Percentiles rank a stretch among this genome's conserved stretches.
Evolutionary conservation across 768 basidiomycete genomes (phyloP).

Genomic region (Lentinula sp.): DNA sequence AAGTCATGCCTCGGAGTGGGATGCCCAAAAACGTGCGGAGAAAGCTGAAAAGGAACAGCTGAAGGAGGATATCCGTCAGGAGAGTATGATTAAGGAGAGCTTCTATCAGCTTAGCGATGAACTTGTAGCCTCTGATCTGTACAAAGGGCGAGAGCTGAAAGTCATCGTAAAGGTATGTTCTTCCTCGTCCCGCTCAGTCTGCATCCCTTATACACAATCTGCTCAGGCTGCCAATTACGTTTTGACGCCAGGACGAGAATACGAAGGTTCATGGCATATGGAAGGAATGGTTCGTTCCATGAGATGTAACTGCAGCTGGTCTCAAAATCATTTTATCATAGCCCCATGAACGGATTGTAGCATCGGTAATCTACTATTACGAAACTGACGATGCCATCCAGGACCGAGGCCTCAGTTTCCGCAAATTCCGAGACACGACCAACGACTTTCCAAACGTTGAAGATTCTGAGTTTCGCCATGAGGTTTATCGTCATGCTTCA

Average conservation of each 20-base stretch:
- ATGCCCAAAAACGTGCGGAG: not conserved
- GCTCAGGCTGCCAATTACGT: conserved; percentile 13
- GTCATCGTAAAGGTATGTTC: conserved; percentile 4
- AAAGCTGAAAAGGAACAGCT: not conserved
- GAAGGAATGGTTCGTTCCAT: conserved; percentile 12
- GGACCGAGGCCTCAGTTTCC: conserved; percentile 11
- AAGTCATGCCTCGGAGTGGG: not conserved
- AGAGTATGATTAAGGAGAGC: not conserved
- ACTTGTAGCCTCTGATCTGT: not conserved
- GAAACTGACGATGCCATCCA: conserved; percentile 8
- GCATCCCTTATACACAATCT: not conserved
- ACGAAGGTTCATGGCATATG: conserved; percentile 14
- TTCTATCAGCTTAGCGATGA: not conserved
- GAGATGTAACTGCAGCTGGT: not conserved
- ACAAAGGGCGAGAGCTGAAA: conserved; percentile 3
- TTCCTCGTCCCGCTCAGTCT: not conserved
- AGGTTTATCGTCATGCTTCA: not conserved
- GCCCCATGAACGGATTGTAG: conserved; percentile 14
- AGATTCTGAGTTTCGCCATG: conserved; percentile 30
- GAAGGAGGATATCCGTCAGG: not conserved
- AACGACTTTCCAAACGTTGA: conserved; percentile 60
- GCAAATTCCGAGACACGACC: conserved; percentile 21
- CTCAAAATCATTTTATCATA: not conserved
- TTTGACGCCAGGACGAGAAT: conserved; percentile 10
- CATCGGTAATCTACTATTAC: conserved; percentile 13